Conservation (phyloP, 495 filamentous ascomycete genomes). For the Talaromyces proteolyticus region DNA sequence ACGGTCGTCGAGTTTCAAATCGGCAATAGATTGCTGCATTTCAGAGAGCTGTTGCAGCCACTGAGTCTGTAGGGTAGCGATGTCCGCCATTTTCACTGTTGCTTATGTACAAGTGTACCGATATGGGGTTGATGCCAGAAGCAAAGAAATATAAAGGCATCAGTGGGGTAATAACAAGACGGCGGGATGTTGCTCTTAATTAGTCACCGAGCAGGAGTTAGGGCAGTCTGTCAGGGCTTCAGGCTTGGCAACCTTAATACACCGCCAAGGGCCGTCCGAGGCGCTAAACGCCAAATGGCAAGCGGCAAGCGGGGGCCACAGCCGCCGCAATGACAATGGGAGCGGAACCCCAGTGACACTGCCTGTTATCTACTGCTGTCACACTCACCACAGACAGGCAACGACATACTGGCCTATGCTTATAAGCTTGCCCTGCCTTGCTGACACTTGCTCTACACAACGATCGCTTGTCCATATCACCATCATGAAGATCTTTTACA, state of each 20-base stretch:
- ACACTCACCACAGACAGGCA: no score
- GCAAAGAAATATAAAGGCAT: no score
- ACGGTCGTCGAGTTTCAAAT: constrained; percentile 52
- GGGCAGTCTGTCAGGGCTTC: neutral
- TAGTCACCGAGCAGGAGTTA: constrained; percentile 1
- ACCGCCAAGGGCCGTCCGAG: neutral
- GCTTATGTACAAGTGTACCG: no score
- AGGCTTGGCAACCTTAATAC: neutral
- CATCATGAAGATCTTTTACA: constrained; percentile 91
- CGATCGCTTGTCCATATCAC: constrained; percentile 12
- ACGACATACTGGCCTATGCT: no score
- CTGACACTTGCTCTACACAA: neutral
- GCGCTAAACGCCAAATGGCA: neutral
- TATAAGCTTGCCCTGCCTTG: no score
- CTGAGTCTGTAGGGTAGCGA: constrained; percentile 45
- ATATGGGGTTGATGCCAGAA: no score
- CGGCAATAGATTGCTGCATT: constrained; percentile 69
- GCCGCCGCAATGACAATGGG: neutral
- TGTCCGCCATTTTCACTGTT: constrained; percentile 22
- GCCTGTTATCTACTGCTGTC: neutral
- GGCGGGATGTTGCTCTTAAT: no score
- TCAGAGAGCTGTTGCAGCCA: constrained; percentile 66
- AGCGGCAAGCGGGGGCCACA: neutral
- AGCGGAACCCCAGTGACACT: neutral
- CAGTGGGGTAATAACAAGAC: no score